Evolutionary conservation across 1,139 yeast genomes (phyloP).

Genomic region (Candida sanyaensis): DNA sequence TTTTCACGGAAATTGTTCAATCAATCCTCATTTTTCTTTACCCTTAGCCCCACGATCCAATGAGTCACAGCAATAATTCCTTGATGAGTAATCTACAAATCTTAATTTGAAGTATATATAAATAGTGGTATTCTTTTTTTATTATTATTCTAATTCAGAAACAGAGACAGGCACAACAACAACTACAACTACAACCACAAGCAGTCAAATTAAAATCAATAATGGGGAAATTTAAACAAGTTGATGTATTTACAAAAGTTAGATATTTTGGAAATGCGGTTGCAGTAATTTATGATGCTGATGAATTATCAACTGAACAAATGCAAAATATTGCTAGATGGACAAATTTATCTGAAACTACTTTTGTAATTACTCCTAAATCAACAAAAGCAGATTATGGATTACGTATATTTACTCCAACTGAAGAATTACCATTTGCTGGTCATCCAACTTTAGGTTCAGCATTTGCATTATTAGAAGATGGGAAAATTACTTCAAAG

Average conservation of each 20-base stretch:
- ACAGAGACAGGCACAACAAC: too few relatives aligned
- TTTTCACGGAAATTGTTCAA: too few relatives aligned
- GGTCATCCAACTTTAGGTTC: slow-evolving; percentile 64
- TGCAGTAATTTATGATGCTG: slow-evolving; percentile 49
- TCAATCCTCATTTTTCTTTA: too few relatives aligned
- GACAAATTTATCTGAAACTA: slow-evolving; percentile 60
- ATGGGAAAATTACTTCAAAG: slow-evolving; percentile 23
- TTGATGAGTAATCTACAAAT: too few relatives aligned
- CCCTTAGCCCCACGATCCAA: too few relatives aligned
- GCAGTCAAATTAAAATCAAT: neutral
- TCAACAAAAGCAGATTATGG: slow-evolving; percentile 39
- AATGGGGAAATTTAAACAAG: slow-evolving; percentile 40
- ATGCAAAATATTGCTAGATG: slow-evolving; percentile 52
- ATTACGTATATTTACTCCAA: slow-evolving; percentile 50
- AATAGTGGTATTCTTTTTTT: too few relatives aligned
- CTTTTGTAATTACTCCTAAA: slow-evolving; percentile 46
- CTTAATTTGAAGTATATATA: too few relatives aligned
- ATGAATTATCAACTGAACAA: slow-evolving; percentile 28
- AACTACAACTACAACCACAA: too few relatives aligned
- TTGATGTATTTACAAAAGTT: slow-evolving; percentile 49
- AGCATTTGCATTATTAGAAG: slow-evolving; percentile 42
- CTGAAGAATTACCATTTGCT: slow-evolving; percentile 53
- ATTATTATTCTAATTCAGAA: too few relatives aligned
- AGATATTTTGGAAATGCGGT: slow-evolving; percentile 56
- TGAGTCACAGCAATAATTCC: too few relatives aligned